Evolutionary conservation across 1,284 basidiomycete species (phyloP), one percentile per base, ranked within the genome.

Genomic region (Microstroma glucosiphilum): DNA sequence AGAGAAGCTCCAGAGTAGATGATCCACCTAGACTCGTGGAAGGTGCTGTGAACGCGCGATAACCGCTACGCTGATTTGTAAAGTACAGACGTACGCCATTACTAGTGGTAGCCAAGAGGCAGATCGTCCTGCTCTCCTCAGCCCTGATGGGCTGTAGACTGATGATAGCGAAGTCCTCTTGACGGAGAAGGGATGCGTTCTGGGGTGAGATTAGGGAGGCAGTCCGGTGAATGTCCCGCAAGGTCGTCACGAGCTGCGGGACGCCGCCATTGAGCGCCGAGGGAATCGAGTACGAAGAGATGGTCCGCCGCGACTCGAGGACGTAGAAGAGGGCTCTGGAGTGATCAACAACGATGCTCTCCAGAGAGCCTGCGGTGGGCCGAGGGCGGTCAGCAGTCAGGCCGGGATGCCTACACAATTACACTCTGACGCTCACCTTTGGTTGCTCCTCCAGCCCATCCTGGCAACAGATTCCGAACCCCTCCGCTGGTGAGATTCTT

Each of bases 401-500:
- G 11, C 15, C 51, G 8, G 58, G 40, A 9, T 17, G 46, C n/a
- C 15, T 26, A 57, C 17, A 17, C 37, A 15, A 9, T 86, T 84
- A 62, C 90, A 83, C 46, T 83, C 81, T 37, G 79, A 69, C 78
- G 92, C 89, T 89, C 74, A 56, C 66, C 58, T 62, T 49, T 62
- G 26, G 65, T 85, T 56, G 90, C 83, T n/a, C 87, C 85, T 49
- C 77, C 76, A 59, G 75, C 70, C 30, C 79, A 73, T 12, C 75
- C 74, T 11, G 78, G 73, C 12, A 77, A 13, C 30, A 77, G 70
- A 53, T 76, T 78, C 53, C 79, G 77, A 69, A 73, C 61, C 26
- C 71, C 68, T 30, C 73, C 71, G 37, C 89, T 71, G 17, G 79
- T 79, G 57, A 80, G 89, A 73, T 94, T 93, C 76, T 89, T 84